Percentiles rank a stretch among this genome's conserved stretches.
phyloP scores from a whole-genome alignment of 2,329 filamentous ascomycete genomes.

The Talaromyces funiculosus region DNA sequence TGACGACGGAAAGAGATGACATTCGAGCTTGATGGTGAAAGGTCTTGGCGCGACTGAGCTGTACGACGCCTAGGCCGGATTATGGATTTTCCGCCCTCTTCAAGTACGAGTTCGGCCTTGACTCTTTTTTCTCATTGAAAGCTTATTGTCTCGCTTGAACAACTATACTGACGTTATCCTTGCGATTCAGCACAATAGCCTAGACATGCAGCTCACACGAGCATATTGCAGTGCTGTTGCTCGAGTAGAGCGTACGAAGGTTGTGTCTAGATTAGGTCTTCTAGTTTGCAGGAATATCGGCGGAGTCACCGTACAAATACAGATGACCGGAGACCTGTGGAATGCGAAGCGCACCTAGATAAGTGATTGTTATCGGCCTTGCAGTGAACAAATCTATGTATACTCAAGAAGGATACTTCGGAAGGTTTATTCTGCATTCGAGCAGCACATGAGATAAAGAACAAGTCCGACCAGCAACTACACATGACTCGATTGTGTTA shows the following conservation, averaged over 20 bases:
- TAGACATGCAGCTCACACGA: background rate
- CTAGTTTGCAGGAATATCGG: too few relatives aligned
- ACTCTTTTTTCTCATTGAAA: background rate
- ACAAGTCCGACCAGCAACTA: background rate
- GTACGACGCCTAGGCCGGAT: background rate
- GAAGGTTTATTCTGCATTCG: background rate
- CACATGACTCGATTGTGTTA: background rate
- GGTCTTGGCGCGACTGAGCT: conserved; percentile 2
- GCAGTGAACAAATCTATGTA: background rate
- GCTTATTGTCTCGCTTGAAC: background rate
- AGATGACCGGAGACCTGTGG: background rate
- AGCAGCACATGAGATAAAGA: background rate
- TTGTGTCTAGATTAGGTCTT: too few relatives aligned
- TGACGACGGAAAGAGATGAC: background rate
- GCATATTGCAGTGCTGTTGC: background rate
- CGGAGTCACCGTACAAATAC: background rate
- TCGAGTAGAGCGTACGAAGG: background rate
- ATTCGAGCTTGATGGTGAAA: conserved; percentile 1
- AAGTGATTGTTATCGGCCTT: background rate
- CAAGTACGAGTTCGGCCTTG: background rate
- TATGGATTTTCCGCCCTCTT: background rate
- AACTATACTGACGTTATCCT: background rate
- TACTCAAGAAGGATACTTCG: background rate
- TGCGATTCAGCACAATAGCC: too few relatives aligned
- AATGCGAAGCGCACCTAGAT: background rate